phyloP scores from a whole-genome alignment of 2,329 filamentous ascomycete genomes.

The Xylariomycetidae sp. region DNA sequence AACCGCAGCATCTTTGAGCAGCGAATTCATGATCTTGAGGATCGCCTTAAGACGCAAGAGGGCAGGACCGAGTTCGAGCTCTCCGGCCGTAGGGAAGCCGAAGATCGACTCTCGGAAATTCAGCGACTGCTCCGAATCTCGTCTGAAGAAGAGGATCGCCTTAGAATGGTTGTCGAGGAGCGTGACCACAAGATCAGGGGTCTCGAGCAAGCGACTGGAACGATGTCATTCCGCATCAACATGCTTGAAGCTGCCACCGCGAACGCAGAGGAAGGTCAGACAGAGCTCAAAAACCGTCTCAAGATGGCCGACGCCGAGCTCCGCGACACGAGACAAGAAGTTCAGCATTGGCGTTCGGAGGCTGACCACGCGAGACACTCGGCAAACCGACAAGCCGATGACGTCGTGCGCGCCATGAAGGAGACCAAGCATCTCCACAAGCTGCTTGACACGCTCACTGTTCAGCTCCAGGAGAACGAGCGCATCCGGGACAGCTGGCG shows the following conservation, averaged over 20 bases:
- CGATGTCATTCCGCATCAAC: constrained; percentile 56
- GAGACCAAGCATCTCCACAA: constrained; percentile 70
- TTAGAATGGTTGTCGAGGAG: constrained; percentile 62
- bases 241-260: constrained; percentile 62
- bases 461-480: constrained; percentile 80
- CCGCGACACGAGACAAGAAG: constrained; percentile 49
- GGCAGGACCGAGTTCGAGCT: constrained; percentile 59
- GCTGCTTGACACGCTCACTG: constrained; percentile 65
- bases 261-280: constrained; percentile 46
- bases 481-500: constrained; percentile 79
- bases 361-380: constrained; percentile 52
- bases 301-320: constrained; percentile 50
- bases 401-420: constrained; percentile 41
- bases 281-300: constrained; percentile 50
- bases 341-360: constrained; percentile 55
- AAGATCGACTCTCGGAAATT: constrained; percentile 68
- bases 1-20: constrained; percentile 53
- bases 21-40: constrained; percentile 64
- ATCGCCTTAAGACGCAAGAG: constrained; percentile 59
- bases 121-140: constrained; percentile 63
- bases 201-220: constrained; percentile 49
- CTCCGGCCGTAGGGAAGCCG: constrained; percentile 56
- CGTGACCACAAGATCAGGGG: constrained; percentile 60
- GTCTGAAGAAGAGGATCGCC: constrained; percentile 65
- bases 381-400: constrained; percentile 41